phyloP scores from a whole-genome alignment of 1,139 yeast species.

The Saccharomycopsis hybrid region DNA sequence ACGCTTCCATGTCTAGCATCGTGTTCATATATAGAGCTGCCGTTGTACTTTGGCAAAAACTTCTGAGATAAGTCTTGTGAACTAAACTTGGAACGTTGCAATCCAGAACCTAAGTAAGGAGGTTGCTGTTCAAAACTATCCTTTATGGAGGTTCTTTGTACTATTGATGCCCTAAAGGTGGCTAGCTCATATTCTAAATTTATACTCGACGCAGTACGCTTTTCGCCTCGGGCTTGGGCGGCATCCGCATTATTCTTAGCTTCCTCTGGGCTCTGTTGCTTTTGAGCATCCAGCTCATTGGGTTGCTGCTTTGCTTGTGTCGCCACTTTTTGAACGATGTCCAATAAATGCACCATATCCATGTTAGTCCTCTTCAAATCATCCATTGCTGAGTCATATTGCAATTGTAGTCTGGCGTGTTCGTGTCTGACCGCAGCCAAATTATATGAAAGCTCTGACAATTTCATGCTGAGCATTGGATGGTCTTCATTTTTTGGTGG shows the following conservation, averaged over 20 bases:
- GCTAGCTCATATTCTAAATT: conserved; percentile 26
- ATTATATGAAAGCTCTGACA: conserved; percentile 38
- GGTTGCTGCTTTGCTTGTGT: not conserved
- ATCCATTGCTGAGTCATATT: conserved; percentile 40
- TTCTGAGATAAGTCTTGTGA: not conserved
- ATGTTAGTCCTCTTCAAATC: conserved; percentile 42
- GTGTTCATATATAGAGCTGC: not conserved
- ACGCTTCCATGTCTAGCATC: not conserved
- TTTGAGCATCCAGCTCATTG: conserved; percentile 4
- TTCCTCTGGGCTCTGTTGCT: too few relatives aligned
- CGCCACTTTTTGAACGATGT: conserved; percentile 36
- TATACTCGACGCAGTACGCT: not conserved
- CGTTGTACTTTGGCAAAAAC: not conserved
- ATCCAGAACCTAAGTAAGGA: not conserved
- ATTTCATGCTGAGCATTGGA: conserved; percentile 29
- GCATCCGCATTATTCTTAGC: too few relatives aligned
- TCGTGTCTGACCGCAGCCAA: conserved; percentile 35
- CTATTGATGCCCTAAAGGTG: conserved; percentile 25
- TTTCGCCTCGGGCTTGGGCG: too few relatives aligned
- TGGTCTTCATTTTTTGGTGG: not conserved
- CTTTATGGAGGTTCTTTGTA: conserved; percentile 24
- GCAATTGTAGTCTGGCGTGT: conserved; percentile 34
- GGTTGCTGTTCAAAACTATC: conserved; percentile 13
- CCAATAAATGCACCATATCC: conserved; percentile 46
- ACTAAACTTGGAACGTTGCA: not conserved